Conservation (phyloP, 768 basidiomycete species). For the Inosperma sp. region DNA sequence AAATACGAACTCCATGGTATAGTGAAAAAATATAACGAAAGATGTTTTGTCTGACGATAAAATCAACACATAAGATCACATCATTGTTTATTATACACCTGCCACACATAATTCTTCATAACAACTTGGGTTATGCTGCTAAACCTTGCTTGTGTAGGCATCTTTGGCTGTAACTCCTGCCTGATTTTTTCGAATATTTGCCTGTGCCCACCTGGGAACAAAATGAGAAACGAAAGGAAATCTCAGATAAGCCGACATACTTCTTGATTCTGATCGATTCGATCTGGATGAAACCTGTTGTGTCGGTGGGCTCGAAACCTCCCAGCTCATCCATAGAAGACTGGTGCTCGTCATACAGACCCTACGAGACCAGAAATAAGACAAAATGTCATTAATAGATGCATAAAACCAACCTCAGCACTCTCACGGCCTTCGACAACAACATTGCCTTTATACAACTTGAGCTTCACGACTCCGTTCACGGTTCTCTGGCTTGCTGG, state of each 20-base stretch:
- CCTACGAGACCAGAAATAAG: constrained; percentile 30
- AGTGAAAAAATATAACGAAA: no score
- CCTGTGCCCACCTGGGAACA: constrained; percentile 70
- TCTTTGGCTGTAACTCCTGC: constrained; percentile 72
- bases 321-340: constrained; percentile 99
- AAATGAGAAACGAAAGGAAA: constrained; percentile 2
- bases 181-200: constrained; percentile 81
- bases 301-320: constrained; percentile 95
- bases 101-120: neutral
- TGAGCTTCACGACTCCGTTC: constrained; percentile 86
- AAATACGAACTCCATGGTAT: no score
- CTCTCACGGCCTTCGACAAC: constrained; percentile 89
- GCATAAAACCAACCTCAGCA: constrained; percentile 55
- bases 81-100: neutral
- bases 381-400: neutral
- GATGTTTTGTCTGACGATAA: no score
- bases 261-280: constrained; percentile 98
- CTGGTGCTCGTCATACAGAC: constrained; percentile 91
- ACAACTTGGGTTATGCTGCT: neutral
- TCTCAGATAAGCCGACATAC: constrained; percentile 38
- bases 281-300: constrained; percentile 94
- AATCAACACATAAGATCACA: neutral
- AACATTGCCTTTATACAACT: constrained; percentile 95
- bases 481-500: constrained; percentile 95
- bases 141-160: constrained; percentile 67